These are phyloP conservation scores for Delphinella strobiligena DNA, from an alignment of 2,329 filamentous ascomycete genomes.

Conservation along the genomic window DNA sequence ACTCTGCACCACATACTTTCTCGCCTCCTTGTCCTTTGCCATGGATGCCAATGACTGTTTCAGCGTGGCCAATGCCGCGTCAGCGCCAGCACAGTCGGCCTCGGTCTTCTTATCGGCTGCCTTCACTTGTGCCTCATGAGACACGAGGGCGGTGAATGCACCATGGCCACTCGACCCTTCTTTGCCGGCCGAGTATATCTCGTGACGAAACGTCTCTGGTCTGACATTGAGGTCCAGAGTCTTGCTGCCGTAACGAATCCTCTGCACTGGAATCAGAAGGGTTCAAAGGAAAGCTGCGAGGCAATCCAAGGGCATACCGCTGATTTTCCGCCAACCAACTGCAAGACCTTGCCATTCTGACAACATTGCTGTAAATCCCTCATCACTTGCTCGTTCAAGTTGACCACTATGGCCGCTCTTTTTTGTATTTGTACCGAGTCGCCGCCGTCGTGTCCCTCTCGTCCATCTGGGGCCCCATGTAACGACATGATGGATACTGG, in stretches of 20 bases:
- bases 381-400: slow-evolving; percentile 18
- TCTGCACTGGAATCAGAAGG: slow-evolving; percentile 21
- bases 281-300: too few species aligned
- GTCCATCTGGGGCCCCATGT: slow-evolving; percentile 13
- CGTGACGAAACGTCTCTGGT: slow-evolving; percentile 42
- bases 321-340: slow-evolving; percentile 21
- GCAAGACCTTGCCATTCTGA: slow-evolving; percentile 15
- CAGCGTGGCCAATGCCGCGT: slow-evolving; percentile 47
- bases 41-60: slow-evolving; percentile 48
- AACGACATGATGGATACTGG: slow-evolving; percentile 11
- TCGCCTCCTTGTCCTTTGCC: slow-evolving; percentile 49
- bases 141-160: slow-evolving; percentile 45
- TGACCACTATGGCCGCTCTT: slow-evolving; percentile 18
- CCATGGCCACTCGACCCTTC: slow-evolving; percentile 31
- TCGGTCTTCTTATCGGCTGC: slow-evolving; percentile 38
- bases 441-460: slow-evolving; percentile 2
- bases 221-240: slow-evolving; percentile 42
- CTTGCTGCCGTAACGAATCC: slow-evolving; percentile 46
- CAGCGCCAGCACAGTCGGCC: slow-evolving; percentile 42
- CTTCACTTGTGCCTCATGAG: slow-evolving; percentile 36
- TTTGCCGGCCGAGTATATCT: slow-evolving; percentile 41
- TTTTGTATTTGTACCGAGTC: background rate
- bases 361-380: slow-evolving; percentile 21
- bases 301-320: slow-evolving; percentile 18
- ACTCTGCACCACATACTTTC: slow-evolving; percentile 31